Base-by-base conservation (phyloP, 805 yeast genomes). In the Spathaspora girioi region DNA sequence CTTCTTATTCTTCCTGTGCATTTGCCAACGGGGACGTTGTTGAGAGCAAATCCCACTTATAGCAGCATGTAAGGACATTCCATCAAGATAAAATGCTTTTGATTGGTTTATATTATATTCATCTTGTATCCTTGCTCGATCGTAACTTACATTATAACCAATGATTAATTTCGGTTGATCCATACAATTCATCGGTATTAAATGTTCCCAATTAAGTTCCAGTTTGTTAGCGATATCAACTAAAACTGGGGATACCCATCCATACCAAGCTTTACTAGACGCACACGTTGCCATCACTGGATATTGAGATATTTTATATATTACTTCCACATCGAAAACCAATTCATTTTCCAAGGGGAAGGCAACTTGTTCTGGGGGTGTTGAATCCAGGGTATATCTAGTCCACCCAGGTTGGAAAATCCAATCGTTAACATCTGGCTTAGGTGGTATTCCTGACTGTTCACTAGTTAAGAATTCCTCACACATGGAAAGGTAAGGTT, bases 111-210 rank as follows among this genome's bases (percentile, higher is more conserved):
- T 63, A 59, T 78, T 76, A 68, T 94, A 94, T 64, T 94, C 99
- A 50, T 94, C 97, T 29, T 72, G 57, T 1, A 93, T 82, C 35
- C 96, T 77, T 1, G 97, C 93, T 44, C 99, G 77, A 67, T 94
- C 99, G 62, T 84, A 94, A 6, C 94, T 84, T 2, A 94, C 86
- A 62, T 93, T 91, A 65, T 90, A 97, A 0, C 99, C 99, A 2
- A 96, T 78, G 1, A 94, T 75, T 6, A 94, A 70, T 56, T 83
- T 84, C 6, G 78, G 75, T 1, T 59, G 59, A 1, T 60, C 53
- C 23, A 65, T 54, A 0, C 83, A 73, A 54, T 88, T 82, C 64
- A 93, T 63, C 0, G 98, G 97, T 0, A 96, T 82, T 49, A 96
- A 68, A 58, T 90, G 96, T 29, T 84, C 78, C 62, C 64, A 71